Conservation (phyloP, 305 asterid species). For the Caryopteris hybrid region DNA sequence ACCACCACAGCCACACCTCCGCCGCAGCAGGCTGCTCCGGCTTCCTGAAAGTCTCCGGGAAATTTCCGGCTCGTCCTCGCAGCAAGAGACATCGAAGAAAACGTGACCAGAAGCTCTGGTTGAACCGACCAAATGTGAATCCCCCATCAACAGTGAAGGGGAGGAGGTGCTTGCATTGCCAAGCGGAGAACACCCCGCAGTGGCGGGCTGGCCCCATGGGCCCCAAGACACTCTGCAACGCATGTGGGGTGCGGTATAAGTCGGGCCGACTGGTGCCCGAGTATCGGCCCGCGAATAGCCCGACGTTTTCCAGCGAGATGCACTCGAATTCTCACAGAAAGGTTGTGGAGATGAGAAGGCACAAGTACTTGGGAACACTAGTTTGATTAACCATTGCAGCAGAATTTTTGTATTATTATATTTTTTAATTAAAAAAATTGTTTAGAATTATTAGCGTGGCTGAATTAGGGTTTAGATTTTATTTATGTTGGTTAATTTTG, state of each 20-base stretch:
- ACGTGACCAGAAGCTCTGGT: conserved; percentile 22
- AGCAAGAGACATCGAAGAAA: conserved; percentile 44
- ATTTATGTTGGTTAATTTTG: too few relatives aligned
- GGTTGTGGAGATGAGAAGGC: conserved; percentile 57
- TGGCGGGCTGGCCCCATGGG: conserved; percentile 68
- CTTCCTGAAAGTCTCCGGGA: conserved; percentile 47
- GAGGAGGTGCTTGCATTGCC: conserved; percentile 61
- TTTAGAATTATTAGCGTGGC: too few relatives aligned
- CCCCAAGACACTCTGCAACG: conserved; percentile 57
- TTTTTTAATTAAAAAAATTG: too few relatives aligned
- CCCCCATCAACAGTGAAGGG: too few relatives aligned
- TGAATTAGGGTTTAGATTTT: too few relatives aligned
- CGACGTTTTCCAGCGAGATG: conserved; percentile 36
- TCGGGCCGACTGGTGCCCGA: conserved; percentile 60
- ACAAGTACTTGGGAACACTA: too few relatives aligned
- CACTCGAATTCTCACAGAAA: conserved; percentile 62
- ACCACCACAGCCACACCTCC: conserved; percentile 69
- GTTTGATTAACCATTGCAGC: too few relatives aligned
- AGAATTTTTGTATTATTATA: too few relatives aligned
- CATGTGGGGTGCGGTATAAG: conserved; percentile 62
- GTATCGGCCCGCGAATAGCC: conserved; percentile 58
- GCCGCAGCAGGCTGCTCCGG: conserved; percentile 43
- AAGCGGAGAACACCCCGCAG: conserved; percentile 54
- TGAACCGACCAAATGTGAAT: too few relatives aligned
- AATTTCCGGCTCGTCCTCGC: conserved; percentile 51